Evolutionary conservation across 129 eudicot species (phyloP).

Genomic region (Tagetes erecta): DNA sequence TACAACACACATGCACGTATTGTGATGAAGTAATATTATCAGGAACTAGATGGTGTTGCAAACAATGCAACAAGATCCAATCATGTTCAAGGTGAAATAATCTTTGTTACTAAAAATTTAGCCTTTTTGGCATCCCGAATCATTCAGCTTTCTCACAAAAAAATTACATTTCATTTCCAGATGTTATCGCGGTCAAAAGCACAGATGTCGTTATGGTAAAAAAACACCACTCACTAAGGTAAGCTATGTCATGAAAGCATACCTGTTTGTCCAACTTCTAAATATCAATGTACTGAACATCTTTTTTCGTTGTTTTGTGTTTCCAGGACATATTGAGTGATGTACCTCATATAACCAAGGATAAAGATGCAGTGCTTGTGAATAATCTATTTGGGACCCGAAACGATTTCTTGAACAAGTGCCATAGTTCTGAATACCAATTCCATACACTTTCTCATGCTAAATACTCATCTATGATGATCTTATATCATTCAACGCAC

Average conservation of each 20-base stretch:
- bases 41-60: conserved; percentile 61
- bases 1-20: conserved; percentile 47
- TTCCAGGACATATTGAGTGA: conserved; percentile 42
- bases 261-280: not conserved
- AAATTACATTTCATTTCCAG: conserved; percentile 32
- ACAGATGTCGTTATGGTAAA: conserved; percentile 45
- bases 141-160: not conserved
- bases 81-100: conserved; percentile 51
- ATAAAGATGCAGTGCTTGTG: conserved; percentile 42
- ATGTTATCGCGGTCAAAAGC: conserved; percentile 40
- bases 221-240: conserved; percentile 52
- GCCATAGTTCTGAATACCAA: conserved; percentile 56
- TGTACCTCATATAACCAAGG: conserved; percentile 55
- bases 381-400: conserved; percentile 44
- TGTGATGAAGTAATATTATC: conserved; percentile 62
- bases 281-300: not conserved
- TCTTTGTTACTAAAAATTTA: not conserved
- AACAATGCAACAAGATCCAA: conserved; percentile 54
- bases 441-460: conserved; percentile 69
- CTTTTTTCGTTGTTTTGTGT: not conserved
- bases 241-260: not conserved
- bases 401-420: conserved; percentile 57
- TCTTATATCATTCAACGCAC: conserved; percentile 48
- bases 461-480: conserved; percentile 83
- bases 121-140: not conserved